Evolutionary conservation across 2,329 filamentous ascomycete genomes (phyloP).

Genomic region (Rhynchosporium secalis): DNA sequence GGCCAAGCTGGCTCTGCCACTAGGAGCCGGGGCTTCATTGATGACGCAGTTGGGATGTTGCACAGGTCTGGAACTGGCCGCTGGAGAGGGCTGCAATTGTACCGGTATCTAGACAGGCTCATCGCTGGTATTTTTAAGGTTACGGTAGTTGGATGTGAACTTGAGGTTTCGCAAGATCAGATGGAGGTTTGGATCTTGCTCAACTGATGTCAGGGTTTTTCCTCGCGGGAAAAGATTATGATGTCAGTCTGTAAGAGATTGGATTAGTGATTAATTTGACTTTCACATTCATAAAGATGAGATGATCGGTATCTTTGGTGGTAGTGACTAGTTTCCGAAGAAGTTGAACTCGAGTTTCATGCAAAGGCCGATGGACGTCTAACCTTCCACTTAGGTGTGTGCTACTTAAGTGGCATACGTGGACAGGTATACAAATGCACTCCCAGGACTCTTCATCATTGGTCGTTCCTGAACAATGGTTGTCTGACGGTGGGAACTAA

Average conservation of each 20-base stretch:
- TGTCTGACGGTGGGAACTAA: too few species aligned
- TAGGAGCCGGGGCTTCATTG: constrained; percentile 1
- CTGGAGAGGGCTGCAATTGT: background rate
- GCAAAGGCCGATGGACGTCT: too few species aligned
- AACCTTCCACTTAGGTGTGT: too few species aligned
- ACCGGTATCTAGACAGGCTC: background rate
- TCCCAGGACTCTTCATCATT: background rate
- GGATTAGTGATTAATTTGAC: background rate
- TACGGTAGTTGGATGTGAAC: background rate
- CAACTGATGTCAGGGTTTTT: background rate
- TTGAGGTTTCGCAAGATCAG: background rate
- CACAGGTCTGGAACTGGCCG: constrained; percentile 5
- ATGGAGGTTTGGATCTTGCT: background rate
- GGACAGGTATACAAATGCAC: background rate
- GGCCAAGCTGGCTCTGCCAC: constrained; percentile 11
- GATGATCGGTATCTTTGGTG: background rate
- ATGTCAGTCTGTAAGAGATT: constrained; percentile 9
- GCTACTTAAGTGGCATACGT: too few species aligned
- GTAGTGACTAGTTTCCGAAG: background rate
- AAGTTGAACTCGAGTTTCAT: background rate
- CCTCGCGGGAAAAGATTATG: background rate
- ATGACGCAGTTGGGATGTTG: constrained; percentile 14
- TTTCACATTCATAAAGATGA: constrained; percentile 4
- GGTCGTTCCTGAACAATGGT: too few species aligned
- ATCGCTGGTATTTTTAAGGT: background rate